These are phyloP conservation scores for Solanum sitiens DNA, from an alignment of 257 asterid species.

Conservation along the genomic window DNA sequence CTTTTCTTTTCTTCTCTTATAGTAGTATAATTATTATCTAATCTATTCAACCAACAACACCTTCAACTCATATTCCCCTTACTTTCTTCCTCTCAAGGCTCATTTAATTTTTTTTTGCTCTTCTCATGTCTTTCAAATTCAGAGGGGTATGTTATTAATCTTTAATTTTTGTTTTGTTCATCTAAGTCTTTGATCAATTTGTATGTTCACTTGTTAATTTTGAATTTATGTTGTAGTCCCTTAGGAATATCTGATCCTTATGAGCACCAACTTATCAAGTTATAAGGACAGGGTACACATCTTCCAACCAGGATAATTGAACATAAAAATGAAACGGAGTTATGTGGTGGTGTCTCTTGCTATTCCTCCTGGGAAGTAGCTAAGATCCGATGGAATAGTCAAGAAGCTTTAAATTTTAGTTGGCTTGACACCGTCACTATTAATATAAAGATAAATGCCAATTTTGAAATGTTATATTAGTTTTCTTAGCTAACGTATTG, in stretches of 20 bases:
- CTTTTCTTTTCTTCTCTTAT: background rate
- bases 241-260: too few relatives aligned
- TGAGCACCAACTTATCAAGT: too few relatives aligned
- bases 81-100: background rate
- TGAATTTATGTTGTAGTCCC: too few relatives aligned
- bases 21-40: background rate
- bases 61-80: background rate
- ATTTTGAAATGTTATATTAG: background rate
- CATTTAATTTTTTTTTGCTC: background rate
- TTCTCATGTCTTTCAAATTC: slow-evolving; percentile 25
- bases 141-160: slow-evolving; percentile 19
- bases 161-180: background rate
- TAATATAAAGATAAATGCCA: background rate
- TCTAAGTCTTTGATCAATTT: background rate
- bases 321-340: background rate
- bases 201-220: background rate
- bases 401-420: background rate
- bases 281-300: too few relatives aligned
- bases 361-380: background rate
- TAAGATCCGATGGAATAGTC: background rate
- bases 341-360: too few relatives aligned
- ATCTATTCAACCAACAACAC: background rate
- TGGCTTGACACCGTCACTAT: too few relatives aligned
- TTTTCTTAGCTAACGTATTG: background rate
- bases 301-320: too few relatives aligned